phyloP scores from a whole-genome alignment of 768 basidiomycete species.

The Psilocybe tampanensis region DNA sequence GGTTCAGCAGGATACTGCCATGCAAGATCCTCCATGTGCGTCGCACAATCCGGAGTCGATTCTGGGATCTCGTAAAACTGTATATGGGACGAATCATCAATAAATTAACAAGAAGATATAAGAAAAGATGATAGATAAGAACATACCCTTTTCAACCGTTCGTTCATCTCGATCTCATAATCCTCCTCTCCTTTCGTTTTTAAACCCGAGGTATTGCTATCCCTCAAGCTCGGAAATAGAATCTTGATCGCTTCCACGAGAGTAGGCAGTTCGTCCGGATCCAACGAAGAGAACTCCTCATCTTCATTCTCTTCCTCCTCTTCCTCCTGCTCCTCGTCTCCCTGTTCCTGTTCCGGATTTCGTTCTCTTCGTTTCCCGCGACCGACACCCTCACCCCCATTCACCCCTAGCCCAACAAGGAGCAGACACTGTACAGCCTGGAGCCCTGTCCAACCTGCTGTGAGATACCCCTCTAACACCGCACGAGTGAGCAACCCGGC shows the following conservation, averaged over 20 bases:
- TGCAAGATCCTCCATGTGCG: constrained; percentile 78
- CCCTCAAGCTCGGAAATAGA: constrained; percentile 63
- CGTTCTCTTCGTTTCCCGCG: constrained; percentile 19
- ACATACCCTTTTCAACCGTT: constrained; percentile 68
- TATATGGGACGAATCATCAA: neutral
- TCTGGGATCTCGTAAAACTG: constrained; percentile 81
- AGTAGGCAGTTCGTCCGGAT: constrained; percentile 77
- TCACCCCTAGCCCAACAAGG: constrained; percentile 65
- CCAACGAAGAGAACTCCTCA: constrained; percentile 58
- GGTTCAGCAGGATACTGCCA: constrained; percentile 84
- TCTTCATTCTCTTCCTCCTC: constrained; percentile 30
- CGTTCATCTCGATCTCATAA: constrained; percentile 75
- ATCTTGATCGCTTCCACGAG: constrained; percentile 66
- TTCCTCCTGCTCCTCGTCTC: constrained; percentile 17
- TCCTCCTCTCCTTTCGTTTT: constrained; percentile 66
- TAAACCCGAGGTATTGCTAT: constrained; percentile 17
- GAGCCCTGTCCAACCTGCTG: constrained; percentile 77
- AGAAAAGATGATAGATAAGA: neutral
- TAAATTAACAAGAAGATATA: neutral
- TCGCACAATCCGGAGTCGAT: constrained; percentile 72
- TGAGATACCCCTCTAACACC: constrained; percentile 82
- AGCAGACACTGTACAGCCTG: constrained; percentile 72
- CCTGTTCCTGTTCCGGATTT: constrained; percentile 16
- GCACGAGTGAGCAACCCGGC: constrained; percentile 80
- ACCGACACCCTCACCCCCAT: too few relatives aligned